phyloP scores from a whole-genome alignment of 1,284 basidiomycete species.

The Cryptococcus sp. region DNA sequence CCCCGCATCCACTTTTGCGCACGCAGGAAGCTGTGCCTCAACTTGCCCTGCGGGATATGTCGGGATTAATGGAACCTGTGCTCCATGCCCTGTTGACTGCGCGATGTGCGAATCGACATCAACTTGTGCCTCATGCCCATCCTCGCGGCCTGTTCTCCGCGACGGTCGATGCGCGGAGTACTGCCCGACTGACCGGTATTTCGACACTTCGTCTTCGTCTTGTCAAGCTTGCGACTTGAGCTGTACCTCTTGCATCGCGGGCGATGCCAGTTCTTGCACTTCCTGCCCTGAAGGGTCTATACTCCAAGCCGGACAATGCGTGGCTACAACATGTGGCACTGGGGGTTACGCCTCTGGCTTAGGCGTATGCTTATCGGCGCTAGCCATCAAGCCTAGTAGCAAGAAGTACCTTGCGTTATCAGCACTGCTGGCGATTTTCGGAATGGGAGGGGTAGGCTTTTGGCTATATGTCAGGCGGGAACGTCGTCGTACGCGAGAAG shows the following conservation, averaged over 20 bases:
- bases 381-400: constrained; percentile 25
- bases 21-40: constrained; percentile 49
- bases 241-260: constrained; percentile 48
- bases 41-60: constrained; percentile 46
- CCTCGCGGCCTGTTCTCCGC: constrained; percentile 43
- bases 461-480: constrained; percentile 37
- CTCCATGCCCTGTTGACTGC: constrained; percentile 52
- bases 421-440: constrained; percentile 23
- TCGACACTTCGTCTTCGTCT: constrained; percentile 26
- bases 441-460: constrained; percentile 17
- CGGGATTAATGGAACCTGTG: constrained; percentile 41
- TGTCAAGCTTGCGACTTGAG: constrained; percentile 47
- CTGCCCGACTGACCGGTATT: constrained; percentile 46
- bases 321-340: constrained; percentile 27
- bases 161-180: constrained; percentile 46
- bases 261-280: constrained; percentile 37
- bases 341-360: constrained; percentile 36
- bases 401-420: constrained; percentile 27
- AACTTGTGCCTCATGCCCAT: constrained; percentile 47
- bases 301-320: constrained; percentile 46
- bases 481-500: constrained; percentile 33
- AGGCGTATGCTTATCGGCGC: constrained; percentile 48
- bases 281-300: constrained; percentile 42
- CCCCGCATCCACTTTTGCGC: constrained; percentile 24
- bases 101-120: constrained; percentile 42